Base-by-base conservation (phyloP, 257 asterid genomes). In the Solanum habrochaites region DNA sequence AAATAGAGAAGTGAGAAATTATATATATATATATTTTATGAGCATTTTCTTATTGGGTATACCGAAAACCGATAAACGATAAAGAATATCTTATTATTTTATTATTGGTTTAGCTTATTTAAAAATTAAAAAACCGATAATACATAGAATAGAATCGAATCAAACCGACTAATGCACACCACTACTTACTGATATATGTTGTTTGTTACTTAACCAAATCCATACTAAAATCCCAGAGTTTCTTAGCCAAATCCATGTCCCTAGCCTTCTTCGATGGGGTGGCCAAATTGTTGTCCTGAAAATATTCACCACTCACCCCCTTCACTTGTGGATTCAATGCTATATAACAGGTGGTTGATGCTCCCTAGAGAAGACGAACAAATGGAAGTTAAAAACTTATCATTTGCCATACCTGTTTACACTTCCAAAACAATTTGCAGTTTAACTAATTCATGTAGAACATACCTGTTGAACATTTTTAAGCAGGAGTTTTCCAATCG, bases 171-270 rank as follows among this genome's bases (percentile, higher is more conserved):
- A 2, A 40, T 8, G 10, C 39, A 37, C 1, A 37, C 39, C 39
- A 37, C 39, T 6, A 37, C 8, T 7, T 39, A 39, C 42, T 39
- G 1, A 8, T 21, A 15, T 15, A 27, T 18, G 29, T 16, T 70
- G 58, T 58, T 25, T 88, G 70, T 67, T 77, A 86, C 73, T 94
- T 86, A 0, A 88, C 83, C 87, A 94, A 86, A 58, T 92, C 86
- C 88, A 91, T 42, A 91, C 96, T 94, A 74, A 93, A 95, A 85
- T 96, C 96, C 98, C 99, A 96, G n/a, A 96, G 95, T 87, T 88
- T 91, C 84, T 52, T 91, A 7, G 95, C 95, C 93, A 96, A 89
- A 60, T 90, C 92, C 67, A 23, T 85, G 90, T 95, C 92, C 67
- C 71, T 18, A 49, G 98, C 94, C 83, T 31, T 78, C 18, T 85